Evolutionary conservation across 805 yeast genomes (phyloP), one percentile per base, ranked within the genome.

Genomic region (Scheffersomyces coipomensis): DNA sequence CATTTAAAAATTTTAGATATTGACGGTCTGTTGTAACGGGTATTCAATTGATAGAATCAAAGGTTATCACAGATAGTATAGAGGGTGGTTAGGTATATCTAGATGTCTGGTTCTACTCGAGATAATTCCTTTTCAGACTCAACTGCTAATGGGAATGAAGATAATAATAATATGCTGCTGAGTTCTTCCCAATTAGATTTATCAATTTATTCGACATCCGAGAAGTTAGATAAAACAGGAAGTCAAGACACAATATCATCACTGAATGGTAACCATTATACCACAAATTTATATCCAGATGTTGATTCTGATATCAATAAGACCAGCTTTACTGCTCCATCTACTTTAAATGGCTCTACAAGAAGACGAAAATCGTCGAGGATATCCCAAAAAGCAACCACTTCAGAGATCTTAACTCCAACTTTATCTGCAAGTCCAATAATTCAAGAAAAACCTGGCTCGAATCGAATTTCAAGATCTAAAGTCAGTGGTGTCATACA

Each of bases 401-500:
- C 17, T 17, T 18, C 13, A 13, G 19, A 15, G 8, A 10, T n/a
- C 4, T 2, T 26, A 8, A 17, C 16, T 17, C 40, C 44, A 5
- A 33, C 26, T 29, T 22, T 42, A 16, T 17, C 25, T 10, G 29
- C 42, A 5, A 42, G 45, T 34, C 45, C 45, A 11, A 27, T 21
- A 5, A 34, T 42, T 33, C 35, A 34, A 33, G 35, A 42, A 16
- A n/a, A 12, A n/a, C 22, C 19, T 23, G 30, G 26, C 6, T 18
- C 13, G 7, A 17, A 30, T 30, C 5, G 13, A 8, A 26, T n/a
- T 13, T 7, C 5, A 26, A 8, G 7, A 5, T 19, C 33, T 6
- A 16, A 4, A 18, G 37, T 34, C 3, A n/a, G 29, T 16, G 46
- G 49, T 11, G 29, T 43, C 3, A 33, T 48, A 7, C 47, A 41